A percentile compares a stretch with the other conserved stretches of the same genome.
phyloP scores from a whole-genome alignment of 768 basidiomycete genomes.

The Xerocomellus amylosporus region DNA sequence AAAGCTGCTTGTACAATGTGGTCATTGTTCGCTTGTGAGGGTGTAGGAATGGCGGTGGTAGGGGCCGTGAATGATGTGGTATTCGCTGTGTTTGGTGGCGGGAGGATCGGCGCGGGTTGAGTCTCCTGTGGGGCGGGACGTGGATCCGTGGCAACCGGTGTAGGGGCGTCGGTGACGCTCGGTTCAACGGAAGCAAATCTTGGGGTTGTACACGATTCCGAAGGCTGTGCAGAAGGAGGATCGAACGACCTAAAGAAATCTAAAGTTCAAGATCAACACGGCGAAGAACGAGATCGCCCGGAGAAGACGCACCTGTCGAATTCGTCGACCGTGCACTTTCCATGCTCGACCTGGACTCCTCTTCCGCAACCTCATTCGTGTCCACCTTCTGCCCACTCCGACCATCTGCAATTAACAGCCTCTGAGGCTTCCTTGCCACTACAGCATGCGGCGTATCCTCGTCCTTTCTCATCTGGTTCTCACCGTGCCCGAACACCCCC shows the following conservation, averaged over 20 bases:
- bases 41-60: slow-evolving; percentile 7
- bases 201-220: slow-evolving; percentile 29
- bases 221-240: slow-evolving; percentile 41
- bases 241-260: slow-evolving; percentile 45
- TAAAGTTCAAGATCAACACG: slow-evolving; percentile 18
- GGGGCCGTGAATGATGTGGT: slow-evolving; percentile 3
- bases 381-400: slow-evolving; percentile 37
- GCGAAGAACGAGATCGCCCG: neutral
- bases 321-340: slow-evolving; percentile 25
- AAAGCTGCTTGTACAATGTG: slow-evolving; percentile 49
- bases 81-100: slow-evolving; percentile 13
- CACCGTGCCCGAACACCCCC: slow-evolving; percentile 73
- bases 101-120: slow-evolving; percentile 12
- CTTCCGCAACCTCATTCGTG: slow-evolving; percentile 39
- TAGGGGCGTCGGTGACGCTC: slow-evolving; percentile 16
- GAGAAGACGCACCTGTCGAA: slow-evolving; percentile 10
- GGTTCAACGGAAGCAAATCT: slow-evolving; percentile 30
- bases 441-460: slow-evolving; percentile 41
- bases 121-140: slow-evolving; percentile 13
- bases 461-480: slow-evolving; percentile 37
- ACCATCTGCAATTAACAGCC: slow-evolving; percentile 68
- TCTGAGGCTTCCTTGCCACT: slow-evolving; percentile 47
- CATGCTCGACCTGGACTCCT: slow-evolving; percentile 34
- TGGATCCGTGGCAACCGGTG: slow-evolving; percentile 12
- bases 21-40: slow-evolving; percentile 36